A percentile compares a stretch with the other conserved stretches of the same genome.
Evolutionary conservation across 2,329 filamentous ascomycete genomes (phyloP).

Genomic region (Hypoxylon sp.): DNA sequence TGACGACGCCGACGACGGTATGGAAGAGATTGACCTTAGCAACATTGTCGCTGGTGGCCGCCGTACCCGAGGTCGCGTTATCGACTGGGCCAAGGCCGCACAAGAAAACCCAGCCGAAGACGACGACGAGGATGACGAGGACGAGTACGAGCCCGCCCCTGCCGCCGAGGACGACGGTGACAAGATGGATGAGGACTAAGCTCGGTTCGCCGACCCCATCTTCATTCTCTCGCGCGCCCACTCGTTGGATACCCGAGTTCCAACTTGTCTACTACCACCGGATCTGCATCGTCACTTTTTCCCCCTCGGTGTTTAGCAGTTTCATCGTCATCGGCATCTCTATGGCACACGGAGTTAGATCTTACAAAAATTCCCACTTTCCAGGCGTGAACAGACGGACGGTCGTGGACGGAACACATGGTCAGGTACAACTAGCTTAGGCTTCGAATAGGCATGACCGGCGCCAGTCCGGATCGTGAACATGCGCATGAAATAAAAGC

Average conservation of each 20-base stretch:
- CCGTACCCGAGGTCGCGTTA: slow-evolving; percentile 91
- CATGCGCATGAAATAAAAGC: slow-evolving; percentile 33
- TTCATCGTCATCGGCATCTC: slow-evolving; percentile 9
- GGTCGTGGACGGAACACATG: slow-evolving; percentile 6
- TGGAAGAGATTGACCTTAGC: slow-evolving; percentile 89
- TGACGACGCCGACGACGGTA: slow-evolving; percentile 80
- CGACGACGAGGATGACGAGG: slow-evolving; percentile 84
- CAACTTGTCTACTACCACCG: slow-evolving; percentile 22
- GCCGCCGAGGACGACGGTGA: slow-evolving; percentile 74
- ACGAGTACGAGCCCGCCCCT: slow-evolving; percentile 71
- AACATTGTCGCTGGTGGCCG: slow-evolving; percentile 86
- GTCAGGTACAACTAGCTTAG: slow-evolving; percentile 28
- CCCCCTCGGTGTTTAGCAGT: slow-evolving; percentile 17
- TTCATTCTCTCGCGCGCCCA: background rate
- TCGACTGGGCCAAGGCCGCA: slow-evolving; percentile 93
- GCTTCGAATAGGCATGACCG: slow-evolving; percentile 11
- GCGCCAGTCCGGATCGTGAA: slow-evolving; percentile 9
- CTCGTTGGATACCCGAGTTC: slow-evolving; percentile 30
- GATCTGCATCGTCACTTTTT: slow-evolving; percentile 16
- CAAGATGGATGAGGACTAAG: slow-evolving; percentile 73
- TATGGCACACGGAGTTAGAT: slow-evolving; percentile 19
- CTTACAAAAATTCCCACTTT: slow-evolving; percentile 13
- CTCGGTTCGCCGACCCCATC: background rate
- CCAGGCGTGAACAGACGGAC: slow-evolving; percentile 17
- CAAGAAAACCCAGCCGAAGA: slow-evolving; percentile 80